Percentiles rank a stretch among this genome's conserved stretches.
phyloP scores from a whole-genome alignment of 495 filamentous ascomycete genomes.

The Neurospora sp. region DNA sequence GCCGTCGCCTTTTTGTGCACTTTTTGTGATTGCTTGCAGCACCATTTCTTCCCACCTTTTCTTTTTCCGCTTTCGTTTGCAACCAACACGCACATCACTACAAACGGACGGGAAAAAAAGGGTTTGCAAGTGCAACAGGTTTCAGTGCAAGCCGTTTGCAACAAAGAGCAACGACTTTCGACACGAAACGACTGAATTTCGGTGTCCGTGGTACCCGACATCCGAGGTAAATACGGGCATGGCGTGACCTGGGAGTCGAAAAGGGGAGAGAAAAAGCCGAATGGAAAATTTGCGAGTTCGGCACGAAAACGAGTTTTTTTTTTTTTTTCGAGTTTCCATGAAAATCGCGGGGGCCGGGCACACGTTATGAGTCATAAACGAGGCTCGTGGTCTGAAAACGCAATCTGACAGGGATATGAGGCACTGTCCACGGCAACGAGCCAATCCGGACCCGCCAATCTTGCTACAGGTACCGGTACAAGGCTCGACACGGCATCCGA shows the following conservation, averaged over 20 bases:
- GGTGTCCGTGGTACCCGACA: neutral
- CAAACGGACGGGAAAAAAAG: neutral
- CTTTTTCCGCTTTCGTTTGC: neutral
- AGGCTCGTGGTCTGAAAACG: constrained; percentile 10
- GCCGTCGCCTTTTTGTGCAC: neutral
- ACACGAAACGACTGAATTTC: neutral
- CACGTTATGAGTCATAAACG: constrained; percentile 14
- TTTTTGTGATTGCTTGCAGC: neutral
- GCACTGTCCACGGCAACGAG: constrained; percentile 7
- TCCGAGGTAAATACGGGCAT: neutral
- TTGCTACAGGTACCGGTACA: constrained; percentile 7
- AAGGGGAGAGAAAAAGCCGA: neutral
- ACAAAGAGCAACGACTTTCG: neutral
- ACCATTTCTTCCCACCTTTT: neutral
- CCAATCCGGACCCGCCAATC: neutral
- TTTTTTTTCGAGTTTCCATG: neutral
- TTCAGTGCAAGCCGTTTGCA: neutral
- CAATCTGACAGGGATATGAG: constrained; percentile 3
- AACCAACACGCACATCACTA: neutral
- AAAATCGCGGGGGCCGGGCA: neutral
- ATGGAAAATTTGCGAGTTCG: neutral
- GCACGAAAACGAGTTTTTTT: neutral
- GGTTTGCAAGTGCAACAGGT: neutral
- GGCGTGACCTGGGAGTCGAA: neutral
- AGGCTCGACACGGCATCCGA: neutral